Conservation (phyloP, 352 stramenopile species). For the Paralagenidium karlingii region DNA sequence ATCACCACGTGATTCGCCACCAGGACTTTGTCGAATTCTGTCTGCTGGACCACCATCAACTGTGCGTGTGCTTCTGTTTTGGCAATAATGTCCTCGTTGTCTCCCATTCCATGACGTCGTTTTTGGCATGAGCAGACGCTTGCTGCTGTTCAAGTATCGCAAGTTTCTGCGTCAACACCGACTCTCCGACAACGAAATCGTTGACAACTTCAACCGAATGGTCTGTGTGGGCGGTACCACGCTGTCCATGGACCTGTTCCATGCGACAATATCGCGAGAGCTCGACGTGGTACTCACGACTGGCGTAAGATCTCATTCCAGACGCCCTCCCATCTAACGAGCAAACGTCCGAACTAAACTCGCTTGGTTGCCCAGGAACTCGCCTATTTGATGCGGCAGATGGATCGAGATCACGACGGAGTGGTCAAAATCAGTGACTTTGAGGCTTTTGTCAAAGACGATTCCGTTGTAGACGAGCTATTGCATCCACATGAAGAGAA, state of each 20-base stretch:
- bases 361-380: conserved; percentile 24
- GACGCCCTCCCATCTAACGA: no score
- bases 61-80: conserved; percentile 21
- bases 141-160: conserved; percentile 70
- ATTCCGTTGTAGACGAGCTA: conserved; percentile 28
- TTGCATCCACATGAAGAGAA: conserved; percentile 32
- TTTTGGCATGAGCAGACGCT: conserved; percentile 16
- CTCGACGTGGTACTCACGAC: conserved; percentile 70
- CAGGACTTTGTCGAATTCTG: conserved; percentile 75
- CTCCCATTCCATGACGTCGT: not conserved
- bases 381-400: conserved; percentile 37
- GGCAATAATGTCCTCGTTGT: not conserved
- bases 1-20: conserved; percentile 36
- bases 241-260: conserved; percentile 44
- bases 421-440: conserved; percentile 58
- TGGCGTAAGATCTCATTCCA: conserved; percentile 25
- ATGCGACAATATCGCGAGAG: conserved; percentile 45
- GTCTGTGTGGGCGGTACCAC: conserved; percentile 14
- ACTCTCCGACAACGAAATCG: conserved; percentile 66
- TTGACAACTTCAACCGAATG: conserved; percentile 57
- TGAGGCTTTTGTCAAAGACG: conserved; percentile 59
- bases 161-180: conserved; percentile 39
- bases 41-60: conserved; percentile 59
- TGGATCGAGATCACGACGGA: conserved; percentile 58
- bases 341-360: no score